A percentile compares a stretch with the other conserved stretches of the same genome.
Evolutionary conservation across 2,329 filamentous ascomycete genomes (phyloP).

Genomic region (Onygenales sp.): DNA sequence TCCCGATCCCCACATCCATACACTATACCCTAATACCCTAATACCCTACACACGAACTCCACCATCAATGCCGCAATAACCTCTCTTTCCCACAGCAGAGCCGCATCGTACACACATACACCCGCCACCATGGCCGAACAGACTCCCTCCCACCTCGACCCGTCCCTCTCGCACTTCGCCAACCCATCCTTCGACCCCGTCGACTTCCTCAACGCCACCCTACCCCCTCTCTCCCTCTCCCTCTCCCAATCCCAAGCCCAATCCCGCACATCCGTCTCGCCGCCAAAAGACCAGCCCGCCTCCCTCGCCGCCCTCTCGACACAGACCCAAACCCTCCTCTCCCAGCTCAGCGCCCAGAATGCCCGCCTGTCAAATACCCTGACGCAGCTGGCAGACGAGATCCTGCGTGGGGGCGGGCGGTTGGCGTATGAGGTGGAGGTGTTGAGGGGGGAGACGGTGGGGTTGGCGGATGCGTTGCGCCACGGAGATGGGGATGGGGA

Average conservation of each 20-base stretch:
- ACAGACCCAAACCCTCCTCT: constrained; percentile 74
- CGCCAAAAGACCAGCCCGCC: constrained; percentile 28
- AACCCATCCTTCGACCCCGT: constrained; percentile 69
- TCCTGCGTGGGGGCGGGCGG: constrained; percentile 75
- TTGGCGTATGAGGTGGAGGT: constrained; percentile 93
- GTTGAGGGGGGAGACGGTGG: constrained; percentile 73
- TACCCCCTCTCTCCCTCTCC: constrained; percentile 55
- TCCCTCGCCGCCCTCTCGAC: constrained; percentile 67
- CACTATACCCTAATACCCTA: no score
- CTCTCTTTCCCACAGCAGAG: background rate
- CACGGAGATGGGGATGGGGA: no score
- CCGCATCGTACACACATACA: background rate
- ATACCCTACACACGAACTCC: no score
- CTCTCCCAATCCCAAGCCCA: constrained; percentile 7
- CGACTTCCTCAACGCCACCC: constrained; percentile 69
- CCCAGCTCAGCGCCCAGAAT: constrained; percentile 81
- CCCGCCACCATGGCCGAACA: background rate
- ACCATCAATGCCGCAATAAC: background rate
- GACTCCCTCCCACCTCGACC: constrained; percentile 54
- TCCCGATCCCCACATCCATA: no score
- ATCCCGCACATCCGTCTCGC: constrained; percentile 19
- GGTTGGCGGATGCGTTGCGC: constrained; percentile 68
- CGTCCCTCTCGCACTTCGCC: constrained; percentile 65
- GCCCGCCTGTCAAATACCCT: constrained; percentile 70
- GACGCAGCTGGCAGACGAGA: constrained; percentile 88